These are phyloP conservation scores for Schwanniomyces polymorphus DNA, from an alignment of 805 yeast genomes.

Conservation along the genomic window DNA sequence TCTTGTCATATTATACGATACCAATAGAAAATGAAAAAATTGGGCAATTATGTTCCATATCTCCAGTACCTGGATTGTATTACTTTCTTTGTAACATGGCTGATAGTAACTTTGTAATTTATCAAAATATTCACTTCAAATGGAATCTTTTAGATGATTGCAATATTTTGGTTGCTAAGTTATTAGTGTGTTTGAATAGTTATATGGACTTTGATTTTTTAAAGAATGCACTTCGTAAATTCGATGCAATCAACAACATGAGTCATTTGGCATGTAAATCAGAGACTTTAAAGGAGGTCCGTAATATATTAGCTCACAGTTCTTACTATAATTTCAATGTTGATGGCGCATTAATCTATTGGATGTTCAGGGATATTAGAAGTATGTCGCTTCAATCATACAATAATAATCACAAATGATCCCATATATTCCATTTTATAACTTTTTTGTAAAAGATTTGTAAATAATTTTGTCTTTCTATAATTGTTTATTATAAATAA, in stretches of 20 bases:
- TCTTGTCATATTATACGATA: constrained; percentile 15
- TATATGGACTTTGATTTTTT: constrained; percentile 21
- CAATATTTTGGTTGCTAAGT: constrained; percentile 13
- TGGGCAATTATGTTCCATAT: constrained; percentile 14
- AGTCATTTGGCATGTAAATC: constrained; percentile 5
- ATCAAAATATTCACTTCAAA: constrained; percentile 9
- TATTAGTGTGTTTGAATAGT: constrained; percentile 12
- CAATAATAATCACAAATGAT: neutral
- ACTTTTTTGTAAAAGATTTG: too few relatives aligned
- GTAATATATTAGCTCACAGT: constrained; percentile 1
- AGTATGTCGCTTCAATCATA: constrained; percentile 18
- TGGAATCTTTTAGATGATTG: constrained; percentile 19
- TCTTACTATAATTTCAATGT: constrained; percentile 12
- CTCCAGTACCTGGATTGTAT: constrained; percentile 21
- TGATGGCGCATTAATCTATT: constrained; percentile 20
- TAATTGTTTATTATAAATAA: too few relatives aligned
- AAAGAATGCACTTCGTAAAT: constrained; percentile 12
- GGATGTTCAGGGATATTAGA: constrained; percentile 23
- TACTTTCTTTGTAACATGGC: constrained; percentile 21
- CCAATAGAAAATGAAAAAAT: constrained; percentile 9
- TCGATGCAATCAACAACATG: constrained; percentile 9
- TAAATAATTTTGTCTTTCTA: too few relatives aligned
- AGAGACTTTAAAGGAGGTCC: constrained; percentile 5
- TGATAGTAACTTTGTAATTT: constrained; percentile 17
- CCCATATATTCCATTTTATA: too few relatives aligned